These are phyloP conservation scores for Saccharomyces pastorianus DNA, from an alignment of 1,139 yeast genomes.

Conservation along the genomic window DNA sequence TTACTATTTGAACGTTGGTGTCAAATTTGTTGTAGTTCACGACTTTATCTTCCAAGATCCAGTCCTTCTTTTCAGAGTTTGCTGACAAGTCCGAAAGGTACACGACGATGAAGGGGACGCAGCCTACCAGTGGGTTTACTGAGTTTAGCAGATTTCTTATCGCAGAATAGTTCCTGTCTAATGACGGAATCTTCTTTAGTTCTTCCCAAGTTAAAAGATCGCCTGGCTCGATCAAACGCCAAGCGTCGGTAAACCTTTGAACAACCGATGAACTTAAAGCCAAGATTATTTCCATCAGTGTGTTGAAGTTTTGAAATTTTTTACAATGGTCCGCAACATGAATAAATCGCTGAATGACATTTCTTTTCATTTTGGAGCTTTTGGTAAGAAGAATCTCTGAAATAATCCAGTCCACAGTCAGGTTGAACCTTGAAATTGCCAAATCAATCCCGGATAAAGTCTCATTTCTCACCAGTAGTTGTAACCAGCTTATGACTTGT, in stretches of 20 bases:
- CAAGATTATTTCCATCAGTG: conserved; percentile 77
- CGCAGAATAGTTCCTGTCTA: conserved; percentile 55
- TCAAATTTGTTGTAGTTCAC: conserved; percentile 75
- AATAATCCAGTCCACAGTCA: conserved; percentile 87
- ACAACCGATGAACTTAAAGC: conserved; percentile 73
- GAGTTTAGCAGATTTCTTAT: conserved; percentile 56
- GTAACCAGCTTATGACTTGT: conserved; percentile 83
- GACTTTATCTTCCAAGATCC: conserved; percentile 36
- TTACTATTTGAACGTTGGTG: conserved; percentile 70
- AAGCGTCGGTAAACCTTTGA: conserved; percentile 57
- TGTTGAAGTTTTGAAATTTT: conserved; percentile 70
- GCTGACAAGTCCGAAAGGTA: conserved; percentile 76
- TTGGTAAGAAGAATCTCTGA: conserved; percentile 75
- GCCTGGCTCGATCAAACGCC: conserved; percentile 53
- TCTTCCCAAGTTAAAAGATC: conserved; percentile 58
- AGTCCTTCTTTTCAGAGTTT: conserved; percentile 55
- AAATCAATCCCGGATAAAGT: conserved; percentile 65
- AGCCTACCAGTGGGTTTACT: conserved; percentile 64
- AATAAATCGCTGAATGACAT: conserved; percentile 68
- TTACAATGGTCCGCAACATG: conserved; percentile 74
- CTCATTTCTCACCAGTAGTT: conserved; percentile 56
- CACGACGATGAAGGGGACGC: conserved; percentile 84
- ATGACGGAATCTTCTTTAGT: conserved; percentile 55
- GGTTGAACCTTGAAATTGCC: conserved; percentile 79
- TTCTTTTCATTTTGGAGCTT: conserved; percentile 48